These are phyloP conservation scores for Diaporthe destruens DNA, from an alignment of 2,329 filamentous ascomycete genomes.

Conservation along the genomic window DNA sequence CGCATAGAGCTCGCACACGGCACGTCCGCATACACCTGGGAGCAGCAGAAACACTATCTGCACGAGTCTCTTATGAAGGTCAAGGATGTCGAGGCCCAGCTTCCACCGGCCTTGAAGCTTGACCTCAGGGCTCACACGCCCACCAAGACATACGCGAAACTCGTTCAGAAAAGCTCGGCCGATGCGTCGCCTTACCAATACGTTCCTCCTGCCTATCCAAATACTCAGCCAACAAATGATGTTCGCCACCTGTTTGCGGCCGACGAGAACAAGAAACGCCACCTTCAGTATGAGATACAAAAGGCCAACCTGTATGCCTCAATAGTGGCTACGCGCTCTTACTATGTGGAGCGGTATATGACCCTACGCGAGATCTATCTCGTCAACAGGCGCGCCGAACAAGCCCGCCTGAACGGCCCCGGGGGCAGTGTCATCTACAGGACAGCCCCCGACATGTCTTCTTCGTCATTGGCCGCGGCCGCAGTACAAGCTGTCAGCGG, in stretches of 20 bases:
- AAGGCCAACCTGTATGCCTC: conserved; percentile 91
- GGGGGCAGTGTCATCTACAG: conserved; percentile 51
- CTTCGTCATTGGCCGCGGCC: conserved; percentile 51
- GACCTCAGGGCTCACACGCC: conserved; percentile 60
- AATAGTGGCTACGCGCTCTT: conserved; percentile 83
- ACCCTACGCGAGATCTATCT: conserved; percentile 77
- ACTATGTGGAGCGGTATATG: conserved; percentile 89
- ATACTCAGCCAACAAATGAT: conserved; percentile 61
- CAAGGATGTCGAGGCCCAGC: conserved; percentile 74
- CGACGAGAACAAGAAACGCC: conserved; percentile 64
- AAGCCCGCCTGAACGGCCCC: conserved; percentile 46
- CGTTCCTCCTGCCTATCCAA: conserved; percentile 63
- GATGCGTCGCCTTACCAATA: conserved; percentile 65
- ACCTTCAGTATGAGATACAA: conserved; percentile 87
- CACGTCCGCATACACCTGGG: conserved; percentile 81
- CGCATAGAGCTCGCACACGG: conserved; percentile 88
- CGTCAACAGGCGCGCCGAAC: conserved; percentile 56
- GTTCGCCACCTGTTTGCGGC: conserved; percentile 63
- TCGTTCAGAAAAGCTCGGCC: conserved; percentile 51
- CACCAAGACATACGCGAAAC: conserved; percentile 50
- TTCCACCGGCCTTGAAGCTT: conserved; percentile 74
- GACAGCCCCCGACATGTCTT: conserved; percentile 48
- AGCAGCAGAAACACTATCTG: conserved; percentile 80
- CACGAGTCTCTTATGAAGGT: conserved; percentile 77
- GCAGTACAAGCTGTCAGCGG: conserved; percentile 57